These are phyloP conservation scores for Schizosaccharomyces osmophilus DNA, from an alignment of 805 yeast genomes.

Conservation along the genomic window DNA sequence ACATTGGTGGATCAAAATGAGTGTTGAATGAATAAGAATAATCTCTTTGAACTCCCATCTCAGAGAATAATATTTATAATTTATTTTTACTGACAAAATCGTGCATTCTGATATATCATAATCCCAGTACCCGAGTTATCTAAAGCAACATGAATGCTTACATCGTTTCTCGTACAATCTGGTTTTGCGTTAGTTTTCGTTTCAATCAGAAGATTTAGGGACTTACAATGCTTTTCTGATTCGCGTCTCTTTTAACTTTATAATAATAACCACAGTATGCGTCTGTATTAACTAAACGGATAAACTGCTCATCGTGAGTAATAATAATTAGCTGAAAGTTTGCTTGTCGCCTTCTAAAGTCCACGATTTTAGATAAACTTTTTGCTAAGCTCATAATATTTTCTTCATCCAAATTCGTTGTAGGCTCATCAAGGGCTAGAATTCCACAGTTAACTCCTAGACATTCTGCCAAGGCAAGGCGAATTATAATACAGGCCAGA, in stretches of 20 bases:
- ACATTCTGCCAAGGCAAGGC: conserved; percentile 83
- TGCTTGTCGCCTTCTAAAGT: conserved; percentile 45
- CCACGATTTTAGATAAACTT: conserved; percentile 52
- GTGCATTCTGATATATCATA: too few relatives aligned
- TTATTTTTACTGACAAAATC: too few relatives aligned
- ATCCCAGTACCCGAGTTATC: too few relatives aligned
- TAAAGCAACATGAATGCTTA: background rate
- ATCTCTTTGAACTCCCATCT: too few relatives aligned
- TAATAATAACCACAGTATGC: conserved; percentile 72
- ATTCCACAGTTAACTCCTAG: conserved; percentile 89
- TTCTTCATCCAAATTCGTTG: conserved; percentile 78
- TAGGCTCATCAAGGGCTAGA: conserved; percentile 91
- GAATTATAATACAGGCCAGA: conserved; percentile 67
- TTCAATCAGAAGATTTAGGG: background rate
- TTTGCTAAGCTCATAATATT: conserved; percentile 72
- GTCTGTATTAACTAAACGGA: conserved; percentile 63
- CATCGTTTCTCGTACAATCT: background rate
- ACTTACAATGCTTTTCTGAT: conserved; percentile 38
- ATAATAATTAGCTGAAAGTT: conserved; percentile 88
- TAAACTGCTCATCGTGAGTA: conserved; percentile 85
- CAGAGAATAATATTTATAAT: too few relatives aligned
- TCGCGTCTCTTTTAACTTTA: conserved; percentile 52
- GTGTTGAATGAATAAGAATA: too few relatives aligned
- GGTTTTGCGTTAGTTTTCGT: background rate
- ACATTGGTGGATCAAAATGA: too few relatives aligned